Evolutionary conservation across 352 stramenopile genomes (phyloP).

Genomic region (Globisporangium takayamanum): DNA sequence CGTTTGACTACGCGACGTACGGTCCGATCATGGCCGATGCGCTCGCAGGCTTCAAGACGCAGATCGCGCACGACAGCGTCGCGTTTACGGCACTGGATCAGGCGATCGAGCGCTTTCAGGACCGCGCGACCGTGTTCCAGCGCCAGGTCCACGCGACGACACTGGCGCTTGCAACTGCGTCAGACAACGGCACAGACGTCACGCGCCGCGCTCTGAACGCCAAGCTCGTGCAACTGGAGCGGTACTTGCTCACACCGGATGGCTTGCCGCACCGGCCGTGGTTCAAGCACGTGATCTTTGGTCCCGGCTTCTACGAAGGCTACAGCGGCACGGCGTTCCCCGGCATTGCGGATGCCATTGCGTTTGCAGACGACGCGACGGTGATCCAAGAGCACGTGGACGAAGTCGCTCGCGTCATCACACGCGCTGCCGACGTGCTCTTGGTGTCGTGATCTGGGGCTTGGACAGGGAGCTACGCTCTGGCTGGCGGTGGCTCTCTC

Average conservation of each 20-base stretch:
- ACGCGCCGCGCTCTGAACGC: conserved; percentile 26
- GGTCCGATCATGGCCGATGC: conserved; percentile 46
- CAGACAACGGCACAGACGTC: not conserved
- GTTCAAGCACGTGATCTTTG: conserved; percentile 63
- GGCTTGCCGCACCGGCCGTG: conserved; percentile 42
- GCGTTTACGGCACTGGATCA: conserved; percentile 26
- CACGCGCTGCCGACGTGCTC: conserved; percentile 16
- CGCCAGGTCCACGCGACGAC: not conserved
- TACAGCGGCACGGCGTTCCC: conserved; percentile 43
- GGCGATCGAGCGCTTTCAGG: conserved; percentile 34
- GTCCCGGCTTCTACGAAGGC: conserved; percentile 45
- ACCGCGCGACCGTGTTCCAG: conserved; percentile 26
- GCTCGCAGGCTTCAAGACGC: conserved; percentile 21
- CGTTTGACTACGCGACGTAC: conserved; percentile 69
- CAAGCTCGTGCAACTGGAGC: conserved; percentile 46
- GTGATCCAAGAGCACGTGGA: conserved; percentile 38
- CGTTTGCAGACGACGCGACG: conserved; percentile 29
- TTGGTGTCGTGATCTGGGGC: not conserved
- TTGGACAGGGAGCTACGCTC: not conserved
- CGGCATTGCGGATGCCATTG: conserved; percentile 35
- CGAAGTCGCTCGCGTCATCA: conserved; percentile 30
- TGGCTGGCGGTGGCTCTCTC: too few species aligned
- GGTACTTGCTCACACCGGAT: conserved; percentile 26
- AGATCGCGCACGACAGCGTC: conserved; percentile 18
- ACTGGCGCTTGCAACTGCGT: conserved; percentile 1